These are phyloP conservation scores for Ceratocystis papillata DNA, from an alignment of 2,329 filamentous ascomycete species.

Conservation along the genomic window DNA sequence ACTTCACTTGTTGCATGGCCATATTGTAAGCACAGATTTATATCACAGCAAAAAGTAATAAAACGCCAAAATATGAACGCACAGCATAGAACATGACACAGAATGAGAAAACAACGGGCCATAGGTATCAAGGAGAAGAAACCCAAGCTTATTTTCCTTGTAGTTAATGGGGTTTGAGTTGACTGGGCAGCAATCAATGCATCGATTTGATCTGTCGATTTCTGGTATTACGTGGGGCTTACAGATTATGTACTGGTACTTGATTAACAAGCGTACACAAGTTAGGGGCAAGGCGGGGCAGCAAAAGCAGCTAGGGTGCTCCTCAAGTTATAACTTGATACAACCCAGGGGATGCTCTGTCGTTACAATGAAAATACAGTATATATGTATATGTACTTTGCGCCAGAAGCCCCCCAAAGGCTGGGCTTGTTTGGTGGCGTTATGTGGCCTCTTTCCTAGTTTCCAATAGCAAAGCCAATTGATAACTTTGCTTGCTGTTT, in stretches of 20 bases:
- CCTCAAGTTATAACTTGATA: too few species aligned
- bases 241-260: neutral
- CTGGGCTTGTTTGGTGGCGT: neutral
- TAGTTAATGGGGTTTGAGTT: neutral
- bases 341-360: too few species aligned
- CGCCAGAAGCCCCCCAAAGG: neutral
- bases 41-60: neutral
- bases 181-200: constrained; percentile 8
- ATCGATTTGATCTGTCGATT: neutral
- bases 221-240: neutral
- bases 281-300: constrained; percentile 11
- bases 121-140: neutral
- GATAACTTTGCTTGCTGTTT: neutral
- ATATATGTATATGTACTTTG: neutral
- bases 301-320: neutral
- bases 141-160: constrained; percentile 8
- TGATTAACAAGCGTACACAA: neutral
- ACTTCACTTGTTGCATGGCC: neutral
- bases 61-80: neutral
- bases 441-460: constrained; percentile 2
- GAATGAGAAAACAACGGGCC: neutral
- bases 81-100: neutral
- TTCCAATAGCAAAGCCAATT: constrained; percentile 1
- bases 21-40: neutral
- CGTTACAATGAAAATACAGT: too few species aligned